These are phyloP conservation scores for Eucalyptus guilfoylei DNA, from an alignment of 345 rosid genomes.

Conservation along the genomic window DNA sequence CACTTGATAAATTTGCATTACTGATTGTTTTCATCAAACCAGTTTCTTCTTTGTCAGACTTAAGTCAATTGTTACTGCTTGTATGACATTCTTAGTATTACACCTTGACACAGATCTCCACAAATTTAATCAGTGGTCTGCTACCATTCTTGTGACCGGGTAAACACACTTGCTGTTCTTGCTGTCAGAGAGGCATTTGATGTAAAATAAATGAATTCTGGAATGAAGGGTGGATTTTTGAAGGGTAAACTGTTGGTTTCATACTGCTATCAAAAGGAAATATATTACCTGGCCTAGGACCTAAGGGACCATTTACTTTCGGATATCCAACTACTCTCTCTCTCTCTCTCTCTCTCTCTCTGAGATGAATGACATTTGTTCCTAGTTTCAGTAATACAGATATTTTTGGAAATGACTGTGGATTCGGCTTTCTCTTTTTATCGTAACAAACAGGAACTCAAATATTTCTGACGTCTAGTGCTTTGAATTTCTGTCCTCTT, in stretches of 20 bases:
- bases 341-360: background rate
- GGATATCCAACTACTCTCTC: background rate
- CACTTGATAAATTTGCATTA: background rate
- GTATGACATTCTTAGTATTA: background rate
- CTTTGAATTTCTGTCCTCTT: background rate
- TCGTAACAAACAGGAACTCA: background rate
- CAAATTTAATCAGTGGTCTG: background rate
- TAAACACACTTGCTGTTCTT: background rate
- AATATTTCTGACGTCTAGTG: background rate
- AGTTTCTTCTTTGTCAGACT: background rate
- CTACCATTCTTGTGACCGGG: background rate
- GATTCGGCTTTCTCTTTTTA: background rate
- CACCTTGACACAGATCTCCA: background rate
- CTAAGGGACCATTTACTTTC: background rate
- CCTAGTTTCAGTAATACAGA: background rate
- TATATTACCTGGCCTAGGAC: background rate
- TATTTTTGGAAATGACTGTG: background rate
- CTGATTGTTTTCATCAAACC: background rate
- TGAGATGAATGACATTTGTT: background rate
- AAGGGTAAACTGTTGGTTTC: background rate
- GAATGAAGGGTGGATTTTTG: background rate
- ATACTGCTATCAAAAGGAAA: background rate
- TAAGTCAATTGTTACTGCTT: background rate
- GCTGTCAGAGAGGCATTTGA: background rate
- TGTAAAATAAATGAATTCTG: background rate